Evolutionary conservation across 495 filamentous ascomycete genomes (phyloP).

Genomic region (Wilcoxina mikolae): DNA sequence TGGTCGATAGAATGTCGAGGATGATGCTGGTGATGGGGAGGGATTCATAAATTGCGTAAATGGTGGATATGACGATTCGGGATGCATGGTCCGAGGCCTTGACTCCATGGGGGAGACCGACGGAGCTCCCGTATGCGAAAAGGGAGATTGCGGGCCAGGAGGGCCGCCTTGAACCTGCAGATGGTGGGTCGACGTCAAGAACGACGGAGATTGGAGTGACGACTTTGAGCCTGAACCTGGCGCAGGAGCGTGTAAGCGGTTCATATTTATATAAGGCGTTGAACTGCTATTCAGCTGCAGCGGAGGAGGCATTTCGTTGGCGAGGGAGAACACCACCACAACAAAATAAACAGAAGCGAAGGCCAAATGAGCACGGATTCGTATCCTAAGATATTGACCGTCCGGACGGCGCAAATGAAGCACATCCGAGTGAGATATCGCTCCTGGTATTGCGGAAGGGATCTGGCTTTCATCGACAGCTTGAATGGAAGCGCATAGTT

Average conservation of each 20-base stretch:
- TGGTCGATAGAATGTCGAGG: slow-evolving; percentile 16
- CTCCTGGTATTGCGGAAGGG: slow-evolving; percentile 18
- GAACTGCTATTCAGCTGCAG: slow-evolving; percentile 20
- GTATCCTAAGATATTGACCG: slow-evolving; percentile 24
- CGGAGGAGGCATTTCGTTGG: slow-evolving; percentile 25
- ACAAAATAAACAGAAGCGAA: slow-evolving; percentile 28
- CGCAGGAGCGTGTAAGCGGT: neutral
- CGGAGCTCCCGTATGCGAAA: slow-evolving; percentile 20
- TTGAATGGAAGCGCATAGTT: slow-evolving; percentile 21
- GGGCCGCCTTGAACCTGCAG: slow-evolving; percentile 24
- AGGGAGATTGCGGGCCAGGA: slow-evolving; percentile 24
- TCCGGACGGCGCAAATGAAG: slow-evolving; percentile 27
- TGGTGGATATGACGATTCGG: slow-evolving; percentile 24
- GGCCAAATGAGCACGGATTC: slow-evolving; percentile 27
- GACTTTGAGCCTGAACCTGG: neutral
- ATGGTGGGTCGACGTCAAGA: slow-evolving; percentile 19
- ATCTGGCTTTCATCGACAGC: slow-evolving; percentile 18
- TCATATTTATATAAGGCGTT: neutral
- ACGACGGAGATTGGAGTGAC: slow-evolving; percentile 15
- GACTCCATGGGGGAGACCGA: slow-evolving; percentile 24
- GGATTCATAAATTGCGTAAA: slow-evolving; percentile 23
- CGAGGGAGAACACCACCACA: slow-evolving; percentile 24
- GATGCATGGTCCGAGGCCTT: slow-evolving; percentile 25
- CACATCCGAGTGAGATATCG: slow-evolving; percentile 21
- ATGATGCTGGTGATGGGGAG: slow-evolving; percentile 17